Conservation (phyloP, 2,329 filamentous ascomycete species). For the Ceratocystis variospora region DNA sequence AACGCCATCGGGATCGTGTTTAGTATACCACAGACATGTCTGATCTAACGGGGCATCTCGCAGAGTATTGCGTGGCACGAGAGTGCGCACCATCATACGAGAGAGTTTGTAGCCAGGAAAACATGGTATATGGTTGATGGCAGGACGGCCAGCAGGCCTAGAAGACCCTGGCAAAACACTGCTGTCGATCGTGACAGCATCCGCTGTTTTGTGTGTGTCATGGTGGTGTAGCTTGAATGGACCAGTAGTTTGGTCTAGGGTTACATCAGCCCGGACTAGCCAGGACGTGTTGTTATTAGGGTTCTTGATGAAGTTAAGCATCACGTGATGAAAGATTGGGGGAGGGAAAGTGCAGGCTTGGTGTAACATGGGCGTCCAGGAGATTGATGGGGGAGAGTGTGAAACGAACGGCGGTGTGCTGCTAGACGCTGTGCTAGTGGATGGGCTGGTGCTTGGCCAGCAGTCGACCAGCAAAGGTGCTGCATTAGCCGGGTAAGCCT, state of each 20-base stretch:
- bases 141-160: neutral
- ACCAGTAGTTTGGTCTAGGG: constrained; percentile 34
- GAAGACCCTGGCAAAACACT: no score
- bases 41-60: constrained; percentile 66
- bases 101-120: constrained; percentile 31
- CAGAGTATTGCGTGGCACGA: constrained; percentile 70
- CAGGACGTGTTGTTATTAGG: constrained; percentile 68
- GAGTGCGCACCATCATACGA: constrained; percentile 47
- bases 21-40: constrained; percentile 60
- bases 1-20: constrained; percentile 24
- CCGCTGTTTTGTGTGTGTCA: neutral
- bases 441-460: neutral
- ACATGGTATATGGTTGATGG: constrained; percentile 11
- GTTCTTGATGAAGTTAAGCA: constrained; percentile 62
- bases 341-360: constrained; percentile 49
- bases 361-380: constrained; percentile 42
- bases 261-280: constrained; percentile 65
- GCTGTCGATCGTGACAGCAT: neutral
- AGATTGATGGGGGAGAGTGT: neutral
- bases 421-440: neutral
- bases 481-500: neutral
- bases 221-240: constrained; percentile 5
- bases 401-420: neutral
- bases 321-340: constrained; percentile 49
- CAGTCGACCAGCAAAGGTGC: constrained; percentile 4